Percentiles rank a stretch among this genome's conserved stretches.
phyloP scores from a whole-genome alignment of 2,329 filamentous ascomycete genomes.

The Podosphaera fusca region DNA sequence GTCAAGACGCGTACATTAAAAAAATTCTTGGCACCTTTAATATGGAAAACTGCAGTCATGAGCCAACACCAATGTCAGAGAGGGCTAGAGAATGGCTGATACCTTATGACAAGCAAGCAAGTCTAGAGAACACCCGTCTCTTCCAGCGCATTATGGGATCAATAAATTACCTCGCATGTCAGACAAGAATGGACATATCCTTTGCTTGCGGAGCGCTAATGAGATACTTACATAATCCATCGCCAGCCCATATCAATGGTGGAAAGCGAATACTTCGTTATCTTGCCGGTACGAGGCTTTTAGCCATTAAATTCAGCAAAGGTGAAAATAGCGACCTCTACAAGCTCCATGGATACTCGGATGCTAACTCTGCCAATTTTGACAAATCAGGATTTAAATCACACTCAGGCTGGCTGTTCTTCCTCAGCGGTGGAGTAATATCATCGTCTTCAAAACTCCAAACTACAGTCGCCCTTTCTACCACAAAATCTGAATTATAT shows the following conservation, averaged over 20 bases:
- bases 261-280: neutral
- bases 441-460: neutral
- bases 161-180: neutral
- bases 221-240: slow-evolving; percentile 2
- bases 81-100: neutral
- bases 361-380: neutral
- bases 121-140: neutral
- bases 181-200: neutral
- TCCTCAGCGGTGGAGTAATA: neutral
- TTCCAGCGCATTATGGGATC: slow-evolving; percentile 1
- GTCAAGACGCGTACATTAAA: slow-evolving; percentile 1
- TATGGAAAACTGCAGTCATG: neutral
- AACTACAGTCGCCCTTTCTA: neutral
- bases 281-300: neutral
- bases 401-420: neutral
- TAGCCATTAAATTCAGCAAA: neutral
- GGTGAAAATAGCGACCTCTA: neutral
- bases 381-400: neutral
- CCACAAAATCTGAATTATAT: neutral
- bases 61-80: neutral
- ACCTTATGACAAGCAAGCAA: neutral
- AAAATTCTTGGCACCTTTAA: neutral
- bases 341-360: neutral
- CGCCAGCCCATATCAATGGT: neutral
- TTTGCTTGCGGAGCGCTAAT: neutral